These are phyloP conservation scores for Dalbergia oliveri DNA, from an alignment of 306 rosid species.

Conservation along the genomic window DNA sequence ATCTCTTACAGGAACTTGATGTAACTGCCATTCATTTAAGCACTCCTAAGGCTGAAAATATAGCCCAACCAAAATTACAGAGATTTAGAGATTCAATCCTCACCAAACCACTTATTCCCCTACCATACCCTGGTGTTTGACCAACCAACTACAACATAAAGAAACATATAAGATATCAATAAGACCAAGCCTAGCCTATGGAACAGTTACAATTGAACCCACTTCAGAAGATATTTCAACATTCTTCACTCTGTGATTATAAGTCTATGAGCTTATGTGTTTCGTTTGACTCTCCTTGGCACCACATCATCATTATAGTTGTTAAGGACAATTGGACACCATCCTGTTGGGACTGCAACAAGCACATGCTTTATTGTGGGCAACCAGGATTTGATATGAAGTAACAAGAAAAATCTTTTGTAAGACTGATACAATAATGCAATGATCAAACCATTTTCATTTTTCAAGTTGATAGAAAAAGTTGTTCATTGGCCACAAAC, in stretches of 20 bases:
- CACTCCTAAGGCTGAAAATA: background rate
- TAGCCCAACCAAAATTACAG: background rate
- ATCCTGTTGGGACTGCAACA: background rate
- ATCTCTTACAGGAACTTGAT: background rate
- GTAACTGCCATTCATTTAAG: background rate
- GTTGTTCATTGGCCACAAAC: background rate
- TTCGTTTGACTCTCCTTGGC: background rate
- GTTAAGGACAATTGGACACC: background rate
- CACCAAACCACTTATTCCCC: background rate
- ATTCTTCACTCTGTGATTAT: too few species aligned
- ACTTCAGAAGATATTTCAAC: too few species aligned
- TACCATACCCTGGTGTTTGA: background rate
- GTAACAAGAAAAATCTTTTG: background rate
- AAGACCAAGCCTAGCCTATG: too few species aligned
- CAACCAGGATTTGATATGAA: background rate
- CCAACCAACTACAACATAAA: background rate
- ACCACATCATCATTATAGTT: too few species aligned
- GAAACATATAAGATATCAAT: background rate
- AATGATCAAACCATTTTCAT: background rate
- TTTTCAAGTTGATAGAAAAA: background rate
- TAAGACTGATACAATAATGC: background rate
- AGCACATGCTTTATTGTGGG: background rate
- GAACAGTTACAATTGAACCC: background rate
- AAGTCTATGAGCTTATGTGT: too few species aligned
- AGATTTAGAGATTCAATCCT: background rate